These are phyloP conservation scores for Calonectria pseudoreteaudii DNA, from an alignment of 2,329 filamentous ascomycete species.

Conservation along the genomic window DNA sequence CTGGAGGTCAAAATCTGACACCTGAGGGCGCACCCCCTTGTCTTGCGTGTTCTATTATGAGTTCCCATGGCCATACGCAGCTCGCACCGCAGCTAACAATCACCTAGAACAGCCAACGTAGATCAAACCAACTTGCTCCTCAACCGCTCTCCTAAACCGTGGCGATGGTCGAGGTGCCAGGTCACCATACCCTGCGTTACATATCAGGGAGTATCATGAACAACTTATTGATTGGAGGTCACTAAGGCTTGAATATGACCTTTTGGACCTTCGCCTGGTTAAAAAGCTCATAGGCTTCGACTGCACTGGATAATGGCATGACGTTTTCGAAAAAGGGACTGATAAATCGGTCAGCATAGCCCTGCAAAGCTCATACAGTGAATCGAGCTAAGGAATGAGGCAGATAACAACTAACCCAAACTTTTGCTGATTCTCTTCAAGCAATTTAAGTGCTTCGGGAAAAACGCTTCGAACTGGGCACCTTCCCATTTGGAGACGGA, in stretches of 20 bases:
- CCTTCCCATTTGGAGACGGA: constrained; percentile 80
- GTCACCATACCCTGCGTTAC: too few relatives aligned
- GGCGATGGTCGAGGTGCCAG: too few relatives aligned
- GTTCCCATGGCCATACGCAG: too few relatives aligned
- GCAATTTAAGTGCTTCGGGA: not conserved
- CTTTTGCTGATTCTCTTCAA: not conserved
- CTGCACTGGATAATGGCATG: not conserved
- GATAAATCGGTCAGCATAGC: not conserved
- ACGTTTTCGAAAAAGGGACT: not conserved
- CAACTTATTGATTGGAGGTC: too few relatives aligned
- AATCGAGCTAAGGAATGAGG: not conserved
- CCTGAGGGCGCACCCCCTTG: too few relatives aligned
- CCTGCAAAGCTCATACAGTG: not conserved
- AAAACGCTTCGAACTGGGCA: constrained; percentile 81
- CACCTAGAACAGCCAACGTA: too few relatives aligned
- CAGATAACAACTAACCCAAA: not conserved
- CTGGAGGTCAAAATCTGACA: too few relatives aligned
- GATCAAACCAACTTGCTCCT: too few relatives aligned
- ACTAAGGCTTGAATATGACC: constrained; percentile 1
- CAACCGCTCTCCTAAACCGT: too few relatives aligned
- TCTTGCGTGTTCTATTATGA: too few relatives aligned
- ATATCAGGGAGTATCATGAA: too few relatives aligned
- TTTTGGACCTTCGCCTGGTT: not conserved
- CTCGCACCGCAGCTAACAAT: too few relatives aligned
- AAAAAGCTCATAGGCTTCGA: not conserved